Evolutionary conservation across 208 protist genomes (phyloP), one percentile per base, ranked within the genome.

Genomic region (Acanthamoeba culbertsoni): DNA sequence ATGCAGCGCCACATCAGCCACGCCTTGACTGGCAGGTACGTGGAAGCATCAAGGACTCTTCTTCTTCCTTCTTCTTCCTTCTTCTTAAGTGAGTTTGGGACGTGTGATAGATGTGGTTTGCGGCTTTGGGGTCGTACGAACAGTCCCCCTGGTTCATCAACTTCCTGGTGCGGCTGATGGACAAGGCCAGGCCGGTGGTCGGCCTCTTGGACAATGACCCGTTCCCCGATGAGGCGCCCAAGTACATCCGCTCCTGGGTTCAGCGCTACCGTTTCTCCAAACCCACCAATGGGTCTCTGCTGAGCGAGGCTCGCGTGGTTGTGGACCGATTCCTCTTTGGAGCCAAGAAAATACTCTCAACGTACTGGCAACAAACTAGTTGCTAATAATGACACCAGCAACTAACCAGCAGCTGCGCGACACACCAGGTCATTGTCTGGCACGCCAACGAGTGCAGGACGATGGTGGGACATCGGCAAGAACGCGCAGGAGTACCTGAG

Each of bases 31-130:
- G 94, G 94, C 94, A 92, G 68, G 68, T 79, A 79, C 33, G 40
- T 23, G 16, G 23, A n/a, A n/a, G n/a, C n/a, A n/a, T n/a, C n/a
- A n/a, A n/a, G n/a, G n/a, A n/a, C n/a, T n/a, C n/a, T n/a, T n/a
- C n/a, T n/a, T n/a, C n/a, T n/a, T n/a, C n/a, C n/a, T n/a, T n/a
- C n/a, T 79, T 37, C 12, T 53, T 46, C 16, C 14, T 12, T 23
- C 23, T 23, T 23, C 40, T 53, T 79, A 23, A 14, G 23, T 12
- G 40, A 53, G 40, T 53, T 79, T 46, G 23, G 23, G 35, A 28
- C 16, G 23, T 23, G 23, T 23, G 68, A 23, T 79, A 94, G 53
- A 95, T 95, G 94, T 95, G 94, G 94, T 95, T 93, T 35, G 91
- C 91, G 10, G 94, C 77, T 28, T 26, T 94, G 28, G 37, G 31